These are phyloP conservation scores for Lichtheimia ramosa DNA, from an alignment of 371 early-diverging fungal species.

Conservation along the genomic window DNA sequence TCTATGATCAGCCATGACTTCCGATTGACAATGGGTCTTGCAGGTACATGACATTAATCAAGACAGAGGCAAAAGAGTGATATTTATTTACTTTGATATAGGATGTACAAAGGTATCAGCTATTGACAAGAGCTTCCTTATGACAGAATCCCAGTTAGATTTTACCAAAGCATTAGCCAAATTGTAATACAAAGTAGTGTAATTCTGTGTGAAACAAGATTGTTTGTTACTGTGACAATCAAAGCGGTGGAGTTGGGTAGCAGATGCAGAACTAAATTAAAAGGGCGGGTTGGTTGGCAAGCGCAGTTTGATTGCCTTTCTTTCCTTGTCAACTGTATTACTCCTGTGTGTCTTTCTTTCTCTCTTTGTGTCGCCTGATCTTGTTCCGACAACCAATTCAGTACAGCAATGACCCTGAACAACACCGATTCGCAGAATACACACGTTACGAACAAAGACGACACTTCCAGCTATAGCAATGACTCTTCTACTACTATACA, in stretches of 20 bases:
- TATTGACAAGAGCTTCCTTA: not conserved
- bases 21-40: slow-evolving; percentile 22
- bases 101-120: slow-evolving; percentile 1
- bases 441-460: no score
- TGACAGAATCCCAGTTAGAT: no score
- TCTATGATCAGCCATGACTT: slow-evolving; percentile 18
- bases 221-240: no score
- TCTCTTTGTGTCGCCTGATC: not conserved
- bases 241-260: no score
- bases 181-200: no score
- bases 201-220: no score
- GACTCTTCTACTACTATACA: not conserved
- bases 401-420: not conserved
- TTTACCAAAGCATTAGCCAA: no score
- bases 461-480: not conserved
- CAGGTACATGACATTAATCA: slow-evolving; percentile 12
- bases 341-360: not conserved
- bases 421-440: not conserved
- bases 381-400: not conserved
- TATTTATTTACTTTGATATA: not conserved
- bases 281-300: no score
- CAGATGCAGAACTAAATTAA: no score
- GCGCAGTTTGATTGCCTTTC: not conserved
- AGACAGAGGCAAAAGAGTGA: not conserved
- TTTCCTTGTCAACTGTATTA: not conserved